phyloP scores from a whole-genome alignment of 202 grass and related monocot genomes.

The Tripidium arundinaceum region DNA sequence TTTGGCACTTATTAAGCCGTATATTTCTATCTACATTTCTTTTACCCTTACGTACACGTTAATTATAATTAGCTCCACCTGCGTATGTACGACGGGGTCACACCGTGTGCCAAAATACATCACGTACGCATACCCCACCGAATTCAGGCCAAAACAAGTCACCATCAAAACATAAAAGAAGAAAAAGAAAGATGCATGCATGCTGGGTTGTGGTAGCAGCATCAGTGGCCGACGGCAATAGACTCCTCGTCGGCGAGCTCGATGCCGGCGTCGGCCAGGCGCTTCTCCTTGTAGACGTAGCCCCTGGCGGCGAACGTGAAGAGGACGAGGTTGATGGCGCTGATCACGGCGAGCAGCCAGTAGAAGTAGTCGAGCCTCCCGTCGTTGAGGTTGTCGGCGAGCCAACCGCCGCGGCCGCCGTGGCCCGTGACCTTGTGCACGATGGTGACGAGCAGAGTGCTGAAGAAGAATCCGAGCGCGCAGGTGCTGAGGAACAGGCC shows the following conservation, averaged over 20 bases:
- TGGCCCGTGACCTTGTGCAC: conserved; percentile 47
- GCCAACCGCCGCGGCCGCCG: conserved; percentile 33
- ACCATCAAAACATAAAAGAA: not conserved
- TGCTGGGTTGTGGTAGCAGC: not conserved
- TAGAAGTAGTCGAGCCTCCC: conserved; percentile 74
- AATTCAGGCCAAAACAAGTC: conserved; percentile 21
- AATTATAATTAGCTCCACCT: conserved; percentile 10
- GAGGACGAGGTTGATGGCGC: conserved; percentile 39
- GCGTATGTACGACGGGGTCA: not conserved
- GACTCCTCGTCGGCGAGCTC: conserved; percentile 49
- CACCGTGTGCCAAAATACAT: conserved; percentile 25
- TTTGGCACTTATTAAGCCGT: not conserved
- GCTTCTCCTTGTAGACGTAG: conserved; percentile 59
- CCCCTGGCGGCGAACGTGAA: conserved; percentile 45
- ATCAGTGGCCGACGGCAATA: conserved; percentile 43
- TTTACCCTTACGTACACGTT: conserved; percentile 20
- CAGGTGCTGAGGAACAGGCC: conserved; percentile 70
- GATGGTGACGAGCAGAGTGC: conserved; percentile 54
- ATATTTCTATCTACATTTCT: conserved; percentile 22
- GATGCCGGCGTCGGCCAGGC: conserved; percentile 37
- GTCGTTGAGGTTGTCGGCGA: conserved; percentile 50
- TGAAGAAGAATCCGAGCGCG: conserved; percentile 61
- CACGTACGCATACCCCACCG: conserved; percentile 29
- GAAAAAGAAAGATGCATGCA: not conserved
- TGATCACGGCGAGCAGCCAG: conserved; percentile 52